These are phyloP conservation scores for Eutrema heterophyllum DNA, from an alignment of 345 rosid species.

Conservation along the genomic window DNA sequence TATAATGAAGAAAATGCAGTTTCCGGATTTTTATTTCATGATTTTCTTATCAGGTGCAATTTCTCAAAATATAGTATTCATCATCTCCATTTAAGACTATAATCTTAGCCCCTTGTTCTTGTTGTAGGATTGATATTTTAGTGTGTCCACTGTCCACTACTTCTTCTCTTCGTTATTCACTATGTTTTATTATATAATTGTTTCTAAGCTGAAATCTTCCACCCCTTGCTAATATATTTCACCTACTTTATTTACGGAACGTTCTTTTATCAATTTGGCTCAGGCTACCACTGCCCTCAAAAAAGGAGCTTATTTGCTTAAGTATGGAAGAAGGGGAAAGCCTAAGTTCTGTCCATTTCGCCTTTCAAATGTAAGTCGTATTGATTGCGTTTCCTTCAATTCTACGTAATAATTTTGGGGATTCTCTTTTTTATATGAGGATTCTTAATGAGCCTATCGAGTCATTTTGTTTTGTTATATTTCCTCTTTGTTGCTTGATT, in stretches of 20 bases:
- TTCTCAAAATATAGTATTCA: not conserved
- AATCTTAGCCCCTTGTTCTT: not conserved
- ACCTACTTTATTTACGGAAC: not conserved
- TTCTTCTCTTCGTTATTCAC: not conserved
- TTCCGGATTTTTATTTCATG: not conserved
- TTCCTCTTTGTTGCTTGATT: not conserved
- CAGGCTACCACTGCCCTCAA: slow-evolving; percentile 96
- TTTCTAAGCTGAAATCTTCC: not conserved
- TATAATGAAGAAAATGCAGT: not conserved
- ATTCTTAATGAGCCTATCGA: not conserved
- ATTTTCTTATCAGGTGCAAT: not conserved
- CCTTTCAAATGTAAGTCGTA: slow-evolving; percentile 83
- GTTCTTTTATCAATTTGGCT: slow-evolving; percentile 28
- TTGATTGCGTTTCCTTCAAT: not conserved
- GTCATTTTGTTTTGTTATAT: slow-evolving; percentile 5
- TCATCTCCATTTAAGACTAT: not conserved
- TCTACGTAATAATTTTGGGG: not conserved
- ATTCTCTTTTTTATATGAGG: not conserved
- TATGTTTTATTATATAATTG: not conserved
- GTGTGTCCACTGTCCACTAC: not conserved
- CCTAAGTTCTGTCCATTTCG: slow-evolving; percentile 99
- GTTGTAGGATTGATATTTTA: not conserved
- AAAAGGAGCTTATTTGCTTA: slow-evolving; percentile 91
- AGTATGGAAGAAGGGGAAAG: slow-evolving; percentile 97
- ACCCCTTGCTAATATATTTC: not conserved